Base-by-base conservation (phyloP, 176 grass and related monocot genomes). In the Raddia distichophylla region DNA sequence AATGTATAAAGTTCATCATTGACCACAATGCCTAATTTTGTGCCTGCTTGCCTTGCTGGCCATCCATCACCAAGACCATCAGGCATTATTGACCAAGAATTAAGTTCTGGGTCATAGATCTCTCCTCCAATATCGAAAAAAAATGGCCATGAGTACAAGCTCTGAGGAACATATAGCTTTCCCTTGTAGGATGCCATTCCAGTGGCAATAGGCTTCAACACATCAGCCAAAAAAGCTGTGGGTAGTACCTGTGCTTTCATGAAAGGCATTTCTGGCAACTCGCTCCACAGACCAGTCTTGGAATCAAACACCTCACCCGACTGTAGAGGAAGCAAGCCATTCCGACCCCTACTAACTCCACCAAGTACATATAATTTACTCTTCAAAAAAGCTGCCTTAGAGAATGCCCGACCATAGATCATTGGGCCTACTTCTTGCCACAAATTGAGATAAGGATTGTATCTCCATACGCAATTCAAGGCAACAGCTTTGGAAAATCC, bases 231-330 rank as follows among this genome's bases (percentile, higher is more conserved):
- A 88, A 94, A 94, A 67, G 94, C 87, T 42, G 86, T 88, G 16
- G 90, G 92, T 2, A 91, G 61, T 47, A 91, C 74, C 61, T 94
- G 90, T 50, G 90, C 92, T 87, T 94, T 94, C 5, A 65, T 43
- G 32, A 98, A 98, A 80, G 90, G 92, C 90, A 98, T 94, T 78
- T 82, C 88, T 0, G 95, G 92, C 78, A 98, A 75, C 64, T 84
- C 74, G 8, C 73, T 83, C 92, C 95, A 98, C 0, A 77, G 3
- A 60, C 90, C 84, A 45, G 90, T 93, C 71, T 83, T 65, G 1
- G 92, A 92, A 87, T 98, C 95, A 67, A 93, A 93, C n/a, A 89
- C 95, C 74, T 98, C 95, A 71, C 83, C 95, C 13, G 92, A 89
- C 17, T 69, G 86, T 71, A 94, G 77, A 48, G 95, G 92, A 85